Conservation (phyloP, 495 filamentous ascomycete genomes). For the Neurospora sp. region DNA sequence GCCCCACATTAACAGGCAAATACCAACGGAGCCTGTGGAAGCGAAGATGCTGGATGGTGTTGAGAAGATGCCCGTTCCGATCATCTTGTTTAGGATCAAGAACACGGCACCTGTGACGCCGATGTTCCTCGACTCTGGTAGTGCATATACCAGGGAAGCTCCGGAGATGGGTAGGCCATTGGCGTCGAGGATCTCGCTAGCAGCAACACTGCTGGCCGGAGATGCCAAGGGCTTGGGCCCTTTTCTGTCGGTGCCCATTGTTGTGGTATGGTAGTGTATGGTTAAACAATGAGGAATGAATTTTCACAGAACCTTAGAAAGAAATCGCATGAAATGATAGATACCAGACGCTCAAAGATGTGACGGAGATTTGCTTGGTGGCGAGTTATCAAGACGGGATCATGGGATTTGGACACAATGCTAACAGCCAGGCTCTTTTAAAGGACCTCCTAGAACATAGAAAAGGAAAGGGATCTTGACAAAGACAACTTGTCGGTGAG, state of each 20-base stretch:
- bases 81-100: constrained; percentile 50
- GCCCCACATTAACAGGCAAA: constrained; percentile 30
- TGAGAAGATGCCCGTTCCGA: constrained; percentile 44
- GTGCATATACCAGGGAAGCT: constrained; percentile 8
- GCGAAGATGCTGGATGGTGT: constrained; percentile 35
- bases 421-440: background rate
- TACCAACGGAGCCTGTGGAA: constrained; percentile 32
- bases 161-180: background rate
- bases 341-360: background rate
- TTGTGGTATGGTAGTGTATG: background rate
- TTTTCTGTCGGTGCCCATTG: constrained; percentile 1
- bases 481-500: background rate
- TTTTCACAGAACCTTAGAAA: background rate
- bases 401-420: background rate
- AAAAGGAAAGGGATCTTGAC: background rate
- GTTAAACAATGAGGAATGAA: background rate
- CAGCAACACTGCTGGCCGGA: constrained; percentile 4
- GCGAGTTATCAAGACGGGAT: background rate
- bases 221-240: background rate
- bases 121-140: constrained; percentile 37
- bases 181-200: constrained; percentile 4
- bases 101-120: constrained; percentile 44
- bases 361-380: background rate
- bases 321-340: background rate
- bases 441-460: background rate